Conservation (phyloP, 345 rosid genomes). For the Populus euphratica region DNA sequence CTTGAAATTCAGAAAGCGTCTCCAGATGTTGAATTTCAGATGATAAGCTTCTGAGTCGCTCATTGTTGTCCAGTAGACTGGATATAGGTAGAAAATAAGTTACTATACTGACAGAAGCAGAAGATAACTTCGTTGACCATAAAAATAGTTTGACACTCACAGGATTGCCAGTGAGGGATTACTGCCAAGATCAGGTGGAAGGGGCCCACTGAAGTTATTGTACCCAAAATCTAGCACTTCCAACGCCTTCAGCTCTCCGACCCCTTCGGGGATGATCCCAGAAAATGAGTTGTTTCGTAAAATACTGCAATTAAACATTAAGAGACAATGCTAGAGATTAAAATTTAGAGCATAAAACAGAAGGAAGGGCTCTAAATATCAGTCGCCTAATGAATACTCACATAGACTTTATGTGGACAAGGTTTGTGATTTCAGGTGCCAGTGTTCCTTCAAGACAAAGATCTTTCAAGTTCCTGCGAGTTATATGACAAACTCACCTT, state of each 20-base stretch:
- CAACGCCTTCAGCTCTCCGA: conserved; percentile 58
- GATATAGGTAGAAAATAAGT: background rate
- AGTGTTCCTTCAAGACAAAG: conserved; percentile 71
- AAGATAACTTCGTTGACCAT: background rate
- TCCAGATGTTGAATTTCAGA: conserved; percentile 40
- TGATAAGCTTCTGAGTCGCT: conserved; percentile 33
- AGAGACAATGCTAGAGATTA: conserved; percentile 11
- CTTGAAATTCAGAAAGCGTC: conserved; percentile 39
- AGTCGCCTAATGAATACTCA: conserved; percentile 29
- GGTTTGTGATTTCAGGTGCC: conserved; percentile 63
- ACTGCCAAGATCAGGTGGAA: conserved; percentile 42
- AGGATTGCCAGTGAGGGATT: conserved; percentile 41
- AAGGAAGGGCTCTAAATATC: background rate
- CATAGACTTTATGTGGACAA: conserved; percentile 64
- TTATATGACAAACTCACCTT: conserved; percentile 1
- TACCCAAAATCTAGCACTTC: conserved; percentile 74
- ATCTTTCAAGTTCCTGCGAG: conserved; percentile 62
- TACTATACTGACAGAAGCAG: background rate
- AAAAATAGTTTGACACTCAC: conserved; percentile 32
- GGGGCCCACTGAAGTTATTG: conserved; percentile 65
- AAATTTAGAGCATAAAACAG: background rate
- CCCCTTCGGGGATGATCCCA: conserved; percentile 66
- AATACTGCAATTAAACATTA: conserved; percentile 36
- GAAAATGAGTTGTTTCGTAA: conserved; percentile 83
- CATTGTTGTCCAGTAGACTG: conserved; percentile 55